phyloP scores from a whole-genome alignment of 225 moss, liverwort and hornwort species.

The Marchantia paleacea region DNA sequence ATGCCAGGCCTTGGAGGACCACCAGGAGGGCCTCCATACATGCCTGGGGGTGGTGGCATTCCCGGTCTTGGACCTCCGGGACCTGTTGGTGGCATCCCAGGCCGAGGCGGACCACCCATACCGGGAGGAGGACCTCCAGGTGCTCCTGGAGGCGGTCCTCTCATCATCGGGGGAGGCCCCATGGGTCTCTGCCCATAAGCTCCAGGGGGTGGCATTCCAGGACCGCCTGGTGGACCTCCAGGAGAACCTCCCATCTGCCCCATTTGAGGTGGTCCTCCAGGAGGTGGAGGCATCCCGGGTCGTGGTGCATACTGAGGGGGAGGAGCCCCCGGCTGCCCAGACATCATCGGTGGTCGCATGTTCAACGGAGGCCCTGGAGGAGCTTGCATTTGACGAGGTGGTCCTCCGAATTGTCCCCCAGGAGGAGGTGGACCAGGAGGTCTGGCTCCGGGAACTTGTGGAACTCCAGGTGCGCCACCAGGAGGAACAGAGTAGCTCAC shows the following conservation, averaged over 20 bases:
- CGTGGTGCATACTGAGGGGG: slow-evolving; percentile 78
- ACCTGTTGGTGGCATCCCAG: slow-evolving; percentile 81
- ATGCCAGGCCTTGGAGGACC: slow-evolving; percentile 65
- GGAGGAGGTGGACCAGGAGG: slow-evolving; percentile 41
- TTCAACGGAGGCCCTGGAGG: slow-evolving; percentile 41
- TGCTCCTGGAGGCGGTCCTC: slow-evolving; percentile 84
- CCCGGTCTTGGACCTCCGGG: slow-evolving; percentile 85
- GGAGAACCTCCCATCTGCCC: slow-evolving; percentile 55
- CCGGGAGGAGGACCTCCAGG: slow-evolving; percentile 58
- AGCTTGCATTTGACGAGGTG: slow-evolving; percentile 42
- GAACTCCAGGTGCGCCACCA: slow-evolving; percentile 61
- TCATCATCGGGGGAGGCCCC: slow-evolving; percentile 96
- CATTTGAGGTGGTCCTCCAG: slow-evolving; percentile 67
- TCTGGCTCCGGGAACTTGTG: slow-evolving; percentile 26
- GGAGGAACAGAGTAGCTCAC: slow-evolving; percentile 71
- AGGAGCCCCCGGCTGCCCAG: slow-evolving; percentile 62
- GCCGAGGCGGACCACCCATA: slow-evolving; percentile 69
- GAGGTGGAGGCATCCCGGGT: slow-evolving; percentile 85
- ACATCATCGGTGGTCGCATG: slow-evolving; percentile 48
- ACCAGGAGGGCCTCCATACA: slow-evolving; percentile 79
- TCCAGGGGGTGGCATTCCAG: slow-evolving; percentile 69
- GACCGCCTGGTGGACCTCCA: slow-evolving; percentile 57
- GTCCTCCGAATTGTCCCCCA: slow-evolving; percentile 38
- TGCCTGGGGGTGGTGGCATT: slow-evolving; percentile 83
- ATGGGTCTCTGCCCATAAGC: slow-evolving; percentile 69